These are phyloP conservation scores for Hansenula lynferdii DNA, from an alignment of 1,139 yeast species.

Conservation along the genomic window DNA sequence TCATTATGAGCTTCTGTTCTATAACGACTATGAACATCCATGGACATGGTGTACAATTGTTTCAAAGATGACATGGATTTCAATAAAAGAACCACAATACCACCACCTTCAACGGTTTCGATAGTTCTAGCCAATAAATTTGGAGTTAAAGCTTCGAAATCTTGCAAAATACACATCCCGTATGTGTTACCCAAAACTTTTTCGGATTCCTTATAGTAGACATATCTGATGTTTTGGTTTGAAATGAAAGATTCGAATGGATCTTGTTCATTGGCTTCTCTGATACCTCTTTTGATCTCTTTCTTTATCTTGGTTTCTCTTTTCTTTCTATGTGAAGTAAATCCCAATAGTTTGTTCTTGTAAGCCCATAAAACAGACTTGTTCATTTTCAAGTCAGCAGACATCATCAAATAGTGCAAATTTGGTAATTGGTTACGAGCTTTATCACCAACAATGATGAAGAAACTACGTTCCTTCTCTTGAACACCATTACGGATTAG, in stretches of 20 bases:
- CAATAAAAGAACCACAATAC: constrained; percentile 81
- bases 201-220: constrained; percentile 95
- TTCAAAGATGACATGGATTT: constrained; percentile 93
- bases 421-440: constrained; percentile 96
- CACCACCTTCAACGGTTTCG: constrained; percentile 99
- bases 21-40: constrained; percentile 95
- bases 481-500: constrained; percentile 95
- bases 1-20: constrained; percentile 97
- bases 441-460: constrained; percentile 93
- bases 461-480: constrained; percentile 86
- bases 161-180: constrained; percentile 97
- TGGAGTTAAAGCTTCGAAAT: constrained; percentile 95
- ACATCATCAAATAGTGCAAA: constrained; percentile 91
- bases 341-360: constrained; percentile 87
- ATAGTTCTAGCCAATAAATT: constrained; percentile 93
- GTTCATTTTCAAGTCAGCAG: constrained; percentile 92
- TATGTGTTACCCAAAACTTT: constrained; percentile 96
- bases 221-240: constrained; percentile 90
- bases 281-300: constrained; percentile 88
- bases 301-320: constrained; percentile 89
- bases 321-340: constrained; percentile 93
- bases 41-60: constrained; percentile 93
- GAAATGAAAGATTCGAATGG: constrained; percentile 95
- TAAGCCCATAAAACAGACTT: constrained; percentile 98
- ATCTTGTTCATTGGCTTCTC: constrained; percentile 93